Conservation (phyloP, 768 basidiomycete genomes). For the Naematelia encephala region DNA sequence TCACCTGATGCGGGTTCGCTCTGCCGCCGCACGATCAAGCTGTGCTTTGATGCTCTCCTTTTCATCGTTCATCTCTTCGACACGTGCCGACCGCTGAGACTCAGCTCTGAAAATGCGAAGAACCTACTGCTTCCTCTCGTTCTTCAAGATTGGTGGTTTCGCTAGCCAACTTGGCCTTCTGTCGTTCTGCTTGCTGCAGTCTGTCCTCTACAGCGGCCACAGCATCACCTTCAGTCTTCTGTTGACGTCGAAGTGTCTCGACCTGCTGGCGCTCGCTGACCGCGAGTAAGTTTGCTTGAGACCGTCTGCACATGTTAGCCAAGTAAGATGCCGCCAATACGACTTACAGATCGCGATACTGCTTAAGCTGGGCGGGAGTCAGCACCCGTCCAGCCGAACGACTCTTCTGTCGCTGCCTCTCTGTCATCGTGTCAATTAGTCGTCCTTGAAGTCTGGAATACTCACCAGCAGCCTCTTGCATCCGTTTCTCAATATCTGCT, state of each 20-base stretch:
- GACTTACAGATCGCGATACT: slow-evolving; percentile 76
- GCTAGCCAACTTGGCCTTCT: slow-evolving; percentile 54
- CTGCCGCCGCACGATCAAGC: slow-evolving; percentile 78
- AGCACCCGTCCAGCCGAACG: slow-evolving; percentile 68
- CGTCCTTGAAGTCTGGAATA: background rate
- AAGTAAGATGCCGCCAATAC: background rate
- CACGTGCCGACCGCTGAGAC: slow-evolving; percentile 57
- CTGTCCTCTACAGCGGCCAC: slow-evolving; percentile 67
- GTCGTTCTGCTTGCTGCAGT: slow-evolving; percentile 63
- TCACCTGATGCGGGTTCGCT: slow-evolving; percentile 73
- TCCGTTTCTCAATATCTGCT: slow-evolving; percentile 62
- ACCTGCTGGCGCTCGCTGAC: slow-evolving; percentile 83
- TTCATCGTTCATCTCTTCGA: slow-evolving; percentile 60
- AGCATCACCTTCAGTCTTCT: slow-evolving; percentile 67
- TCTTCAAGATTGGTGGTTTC: slow-evolving; percentile 42
- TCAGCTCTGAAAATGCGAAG: slow-evolving; percentile 8
- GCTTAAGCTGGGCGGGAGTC: slow-evolving; percentile 75
- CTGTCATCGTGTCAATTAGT: slow-evolving; percentile 5
- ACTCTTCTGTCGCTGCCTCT: slow-evolving; percentile 73
- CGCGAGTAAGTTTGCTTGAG: slow-evolving; percentile 70
- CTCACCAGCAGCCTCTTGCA: slow-evolving; percentile 75
- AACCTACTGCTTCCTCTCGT: slow-evolving; percentile 28
- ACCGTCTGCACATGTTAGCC: slow-evolving; percentile 60
- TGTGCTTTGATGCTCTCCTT: slow-evolving; percentile 69
- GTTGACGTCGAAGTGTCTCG: slow-evolving; percentile 74